Percentiles rank a stretch among this genome's conserved stretches.
These are phyloP conservation scores for Juncus effusus DNA, from an alignment of 176 grass and related monocot genomes.

Conservation along the genomic window DNA sequence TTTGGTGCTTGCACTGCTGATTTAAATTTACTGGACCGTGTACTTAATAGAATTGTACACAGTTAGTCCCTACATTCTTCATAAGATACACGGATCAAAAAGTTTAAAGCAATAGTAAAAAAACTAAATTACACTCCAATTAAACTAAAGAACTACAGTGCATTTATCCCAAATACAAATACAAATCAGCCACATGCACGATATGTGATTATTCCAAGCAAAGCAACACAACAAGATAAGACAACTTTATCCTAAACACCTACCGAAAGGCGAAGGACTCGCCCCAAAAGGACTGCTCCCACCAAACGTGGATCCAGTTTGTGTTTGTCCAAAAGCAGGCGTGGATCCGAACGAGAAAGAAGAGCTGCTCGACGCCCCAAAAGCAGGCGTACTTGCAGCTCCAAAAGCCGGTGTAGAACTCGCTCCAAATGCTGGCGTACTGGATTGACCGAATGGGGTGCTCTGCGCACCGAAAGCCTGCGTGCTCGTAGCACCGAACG, in stretches of 20 bases:
- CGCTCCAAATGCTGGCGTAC: constrained; percentile 57
- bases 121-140: no score
- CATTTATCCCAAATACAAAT: not conserved
- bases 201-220: not conserved
- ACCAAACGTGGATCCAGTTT: constrained; percentile 53
- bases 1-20: no score
- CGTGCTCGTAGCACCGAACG: constrained; percentile 42
- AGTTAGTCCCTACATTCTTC: no score
- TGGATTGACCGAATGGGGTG: constrained; percentile 56
- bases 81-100: no score
- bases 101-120: no score
- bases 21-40: no score
- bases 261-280: constrained; percentile 62
- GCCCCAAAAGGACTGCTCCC: constrained; percentile 65
- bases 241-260: not conserved
- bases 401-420: constrained; percentile 53
- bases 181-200: not conserved
- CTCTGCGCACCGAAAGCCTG: constrained; percentile 49
- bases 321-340: constrained; percentile 65
- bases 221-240: not conserved
- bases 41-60: no score
- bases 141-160: no score
- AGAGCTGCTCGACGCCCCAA: constrained; percentile 50
- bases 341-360: constrained; percentile 79
- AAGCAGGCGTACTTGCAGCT: constrained; percentile 48